Percentiles rank a stretch among this genome's conserved stretches.
Evolutionary conservation across 1,284 basidiomycete genomes (phyloP).

Genomic region (Moesziomyces globuligerus): DNA sequence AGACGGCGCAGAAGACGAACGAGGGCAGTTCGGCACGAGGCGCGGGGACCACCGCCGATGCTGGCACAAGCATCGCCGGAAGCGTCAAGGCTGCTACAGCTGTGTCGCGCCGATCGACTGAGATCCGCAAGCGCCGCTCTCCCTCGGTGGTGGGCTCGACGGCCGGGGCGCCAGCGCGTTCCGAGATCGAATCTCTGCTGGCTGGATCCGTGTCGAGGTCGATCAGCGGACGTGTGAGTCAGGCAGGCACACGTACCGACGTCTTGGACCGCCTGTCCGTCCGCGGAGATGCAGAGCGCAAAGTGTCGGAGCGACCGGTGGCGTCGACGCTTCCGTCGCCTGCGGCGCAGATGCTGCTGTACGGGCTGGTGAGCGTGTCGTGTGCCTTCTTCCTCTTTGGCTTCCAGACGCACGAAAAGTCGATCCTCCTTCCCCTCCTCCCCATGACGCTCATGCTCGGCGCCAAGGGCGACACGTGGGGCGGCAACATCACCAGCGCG

Average conservation of each 20-base stretch:
- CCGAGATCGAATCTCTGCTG: constrained; percentile 51
- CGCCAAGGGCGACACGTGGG: constrained; percentile 69
- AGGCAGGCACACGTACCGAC: constrained; percentile 6
- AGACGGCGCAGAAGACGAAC: constrained; percentile 3
- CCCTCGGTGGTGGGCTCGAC: constrained; percentile 40
- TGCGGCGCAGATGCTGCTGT: constrained; percentile 69
- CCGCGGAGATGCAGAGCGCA: constrained; percentile 63
- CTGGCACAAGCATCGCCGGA: constrained; percentile 4
- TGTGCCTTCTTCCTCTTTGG: constrained; percentile 93
- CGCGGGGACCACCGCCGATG: neutral
- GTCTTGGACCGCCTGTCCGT: constrained; percentile 21
- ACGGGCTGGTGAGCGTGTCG: constrained; percentile 61
- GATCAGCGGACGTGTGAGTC: constrained; percentile 16
- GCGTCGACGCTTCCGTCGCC: constrained; percentile 74
- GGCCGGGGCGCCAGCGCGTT: constrained; percentile 21
- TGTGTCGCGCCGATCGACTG: constrained; percentile 19
- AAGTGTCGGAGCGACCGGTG: constrained; percentile 70
- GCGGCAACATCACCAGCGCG: constrained; percentile 69
- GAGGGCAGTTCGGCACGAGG: constrained; percentile 3
- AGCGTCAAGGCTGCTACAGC: constrained; percentile 10
- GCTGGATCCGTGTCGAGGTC: constrained; percentile 44
- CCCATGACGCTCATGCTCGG: constrained; percentile 83
- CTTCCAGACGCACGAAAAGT: constrained; percentile 95
- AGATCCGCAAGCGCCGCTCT: constrained; percentile 31
- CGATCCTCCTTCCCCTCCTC: constrained; percentile 84